A percentile compares a stretch with the other conserved stretches of the same genome.
These are phyloP conservation scores for Orbilia ellipsospora DNA, from an alignment of 2,329 filamentous ascomycete genomes.

Conservation along the genomic window DNA sequence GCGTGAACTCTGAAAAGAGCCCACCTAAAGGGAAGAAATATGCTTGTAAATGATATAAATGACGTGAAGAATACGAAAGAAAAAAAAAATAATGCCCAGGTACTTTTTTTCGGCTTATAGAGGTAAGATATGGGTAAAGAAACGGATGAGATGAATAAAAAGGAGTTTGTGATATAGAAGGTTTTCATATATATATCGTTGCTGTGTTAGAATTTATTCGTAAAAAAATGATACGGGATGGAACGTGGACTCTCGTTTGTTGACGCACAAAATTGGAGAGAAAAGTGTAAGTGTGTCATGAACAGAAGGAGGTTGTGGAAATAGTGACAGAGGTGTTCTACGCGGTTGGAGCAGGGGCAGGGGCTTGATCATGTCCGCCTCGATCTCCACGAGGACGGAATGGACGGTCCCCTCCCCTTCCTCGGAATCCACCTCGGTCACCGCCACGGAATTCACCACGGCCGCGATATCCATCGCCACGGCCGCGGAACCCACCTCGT, in stretches of 20 bases:
- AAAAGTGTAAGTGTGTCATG: background rate
- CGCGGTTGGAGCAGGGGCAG: conserved; percentile 34
- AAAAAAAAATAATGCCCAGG: conserved; percentile 35
- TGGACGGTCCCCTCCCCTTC: conserved; percentile 62
- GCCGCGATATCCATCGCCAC: conserved; percentile 64
- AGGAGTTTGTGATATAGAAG: conserved; percentile 10
- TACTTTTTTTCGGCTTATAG: conserved; percentile 35
- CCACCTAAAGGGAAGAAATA: conserved; percentile 10
- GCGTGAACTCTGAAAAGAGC: conserved; percentile 13
- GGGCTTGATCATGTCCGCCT: conserved; percentile 47
- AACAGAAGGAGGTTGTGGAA: background rate
- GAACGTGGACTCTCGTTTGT: conserved; percentile 7
- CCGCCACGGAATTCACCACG: conserved; percentile 59
- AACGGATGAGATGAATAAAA: background rate
- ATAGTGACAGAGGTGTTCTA: conserved; percentile 20
- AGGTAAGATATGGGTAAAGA: conserved; percentile 4
- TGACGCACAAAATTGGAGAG: background rate
- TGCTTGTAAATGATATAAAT: conserved; percentile 1
- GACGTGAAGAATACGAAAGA: background rate
- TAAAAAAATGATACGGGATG: conserved; percentile 10
- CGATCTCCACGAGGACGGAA: conserved; percentile 58
- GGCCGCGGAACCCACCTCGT: conserved; percentile 59
- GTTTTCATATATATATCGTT: background rate
- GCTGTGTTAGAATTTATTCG: conserved; percentile 17
- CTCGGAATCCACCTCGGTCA: conserved; percentile 40